These are phyloP conservation scores for Stenocarpella maydis DNA, from an alignment of 2,329 filamentous ascomycete genomes.

Conservation along the genomic window DNA sequence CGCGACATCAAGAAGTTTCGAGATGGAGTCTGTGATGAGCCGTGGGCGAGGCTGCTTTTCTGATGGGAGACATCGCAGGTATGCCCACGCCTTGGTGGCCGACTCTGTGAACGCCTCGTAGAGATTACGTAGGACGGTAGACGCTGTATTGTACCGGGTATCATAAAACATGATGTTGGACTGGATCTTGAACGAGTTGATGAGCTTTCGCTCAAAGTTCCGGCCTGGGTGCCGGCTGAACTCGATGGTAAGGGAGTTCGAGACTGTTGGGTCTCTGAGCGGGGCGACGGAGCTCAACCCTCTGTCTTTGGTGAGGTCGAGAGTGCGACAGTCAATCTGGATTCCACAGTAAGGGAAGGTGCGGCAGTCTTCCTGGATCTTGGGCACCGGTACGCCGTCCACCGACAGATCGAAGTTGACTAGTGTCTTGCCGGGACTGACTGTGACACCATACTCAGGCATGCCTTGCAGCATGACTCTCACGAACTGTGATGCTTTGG, in stretches of 20 bases:
- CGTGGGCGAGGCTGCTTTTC: conserved; percentile 62
- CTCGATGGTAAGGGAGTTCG: conserved; percentile 82
- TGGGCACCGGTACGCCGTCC: conserved; percentile 59
- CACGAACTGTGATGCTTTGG: conserved; percentile 77
- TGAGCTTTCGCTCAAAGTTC: conserved; percentile 80
- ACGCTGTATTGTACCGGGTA: conserved; percentile 75
- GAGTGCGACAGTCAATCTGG: conserved; percentile 75
- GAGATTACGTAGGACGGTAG: conserved; percentile 77
- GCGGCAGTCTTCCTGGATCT: conserved; percentile 46
- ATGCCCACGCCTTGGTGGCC: conserved; percentile 77
- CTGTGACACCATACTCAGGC: conserved; percentile 79
- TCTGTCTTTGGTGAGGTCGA: conserved; percentile 78
- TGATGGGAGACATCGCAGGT: conserved; percentile 64
- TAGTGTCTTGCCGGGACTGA: conserved; percentile 81
- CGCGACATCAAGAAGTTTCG: conserved; percentile 70
- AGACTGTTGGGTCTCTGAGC: conserved; percentile 55
- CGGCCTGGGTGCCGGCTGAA: conserved; percentile 75
- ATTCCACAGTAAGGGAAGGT: conserved; percentile 92
- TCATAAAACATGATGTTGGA: conserved; percentile 86
- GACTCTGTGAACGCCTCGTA: conserved; percentile 78
- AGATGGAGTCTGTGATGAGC: conserved; percentile 68
- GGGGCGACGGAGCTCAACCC: conserved; percentile 51
- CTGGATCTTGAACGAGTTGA: conserved; percentile 83
- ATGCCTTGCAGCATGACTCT: conserved; percentile 81
- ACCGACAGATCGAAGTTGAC: conserved; percentile 80